Percentiles rank a stretch among this genome's conserved stretches.
These are phyloP conservation scores for Amanita muscaria DNA, from an alignment of 768 basidiomycete genomes.

Conservation along the genomic window DNA sequence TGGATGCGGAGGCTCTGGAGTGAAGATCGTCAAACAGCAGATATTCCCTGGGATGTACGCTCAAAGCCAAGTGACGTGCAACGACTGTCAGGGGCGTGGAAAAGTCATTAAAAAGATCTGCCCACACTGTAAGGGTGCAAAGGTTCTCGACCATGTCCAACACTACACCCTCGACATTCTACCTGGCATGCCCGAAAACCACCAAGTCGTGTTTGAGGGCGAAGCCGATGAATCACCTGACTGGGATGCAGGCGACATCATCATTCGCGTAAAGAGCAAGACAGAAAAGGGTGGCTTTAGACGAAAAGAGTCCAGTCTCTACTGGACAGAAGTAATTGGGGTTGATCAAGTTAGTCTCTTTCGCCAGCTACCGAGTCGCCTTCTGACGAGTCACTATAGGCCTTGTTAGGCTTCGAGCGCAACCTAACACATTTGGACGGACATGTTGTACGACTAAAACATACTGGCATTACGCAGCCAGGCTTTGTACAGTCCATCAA, in stretches of 20 bases:
- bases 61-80: constrained; percentile 76
- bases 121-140: constrained; percentile 73
- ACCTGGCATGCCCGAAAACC: constrained; percentile 86
- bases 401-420: constrained; percentile 90
- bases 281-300: constrained; percentile 75
- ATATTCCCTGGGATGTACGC: constrained; percentile 97
- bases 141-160: constrained; percentile 73
- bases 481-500: constrained; percentile 80
- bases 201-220: constrained; percentile 91
- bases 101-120: constrained; percentile 70
- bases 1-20: constrained; percentile 76
- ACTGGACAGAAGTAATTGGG: constrained; percentile 88
- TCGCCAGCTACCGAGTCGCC: background rate
- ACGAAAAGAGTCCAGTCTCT: constrained; percentile 83
- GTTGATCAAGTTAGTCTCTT: constrained; percentile 66
- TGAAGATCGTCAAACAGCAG: constrained; percentile 83
- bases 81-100: constrained; percentile 80
- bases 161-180: constrained; percentile 81
- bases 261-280: constrained; percentile 75
- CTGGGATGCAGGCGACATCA: constrained; percentile 91
- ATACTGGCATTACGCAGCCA: constrained; percentile 86
- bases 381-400: constrained; percentile 37
- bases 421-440: constrained; percentile 92
- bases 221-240: constrained; percentile 95
- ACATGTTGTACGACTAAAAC: constrained; percentile 57